phyloP scores from a whole-genome alignment of 495 filamentous ascomycete genomes.

The Echria macrotheca region DNA sequence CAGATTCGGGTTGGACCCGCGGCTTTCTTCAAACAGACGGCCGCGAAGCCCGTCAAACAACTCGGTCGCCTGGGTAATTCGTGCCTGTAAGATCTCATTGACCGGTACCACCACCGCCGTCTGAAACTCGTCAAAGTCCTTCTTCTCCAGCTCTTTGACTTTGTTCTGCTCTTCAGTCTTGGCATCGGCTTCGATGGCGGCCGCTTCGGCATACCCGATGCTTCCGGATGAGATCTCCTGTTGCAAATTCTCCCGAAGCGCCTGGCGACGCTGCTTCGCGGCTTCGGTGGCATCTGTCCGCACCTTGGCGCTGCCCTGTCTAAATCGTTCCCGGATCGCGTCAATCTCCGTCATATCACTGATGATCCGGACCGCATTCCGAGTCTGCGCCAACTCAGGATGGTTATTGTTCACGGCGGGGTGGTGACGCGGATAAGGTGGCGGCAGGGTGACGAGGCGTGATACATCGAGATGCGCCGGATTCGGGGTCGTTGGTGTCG shows the following conservation, averaged over 20 bases:
- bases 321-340: conserved; percentile 58
- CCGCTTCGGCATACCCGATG: conserved; percentile 75
- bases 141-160: conserved; percentile 58
- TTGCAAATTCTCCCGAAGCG: conserved; percentile 58
- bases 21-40: conserved; percentile 67
- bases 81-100: conserved; percentile 62
- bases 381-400: conserved; percentile 73
- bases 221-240: conserved; percentile 66
- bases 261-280: conserved; percentile 37
- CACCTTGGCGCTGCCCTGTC: conserved; percentile 35
- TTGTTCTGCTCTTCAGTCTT: conserved; percentile 58
- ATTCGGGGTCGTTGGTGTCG: conserved; percentile 39
- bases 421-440: conserved; percentile 83
- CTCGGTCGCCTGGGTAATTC: conserved; percentile 56
- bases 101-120: conserved; percentile 68
- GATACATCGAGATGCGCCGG: conserved; percentile 72
- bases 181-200: conserved; percentile 61
- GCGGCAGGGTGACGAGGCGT: conserved; percentile 84
- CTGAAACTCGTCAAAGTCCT: conserved; percentile 73
- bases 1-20: conserved; percentile 65
- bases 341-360: conserved; percentile 71
- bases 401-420: conserved; percentile 95
- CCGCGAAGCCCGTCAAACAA: conserved; percentile 67
- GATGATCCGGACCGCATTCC: conserved; percentile 67
- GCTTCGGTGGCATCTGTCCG: conserved; percentile 39